Evolutionary conservation across 2,329 filamentous ascomycete genomes (phyloP).

Genomic region (Ilyonectria destructans): DNA sequence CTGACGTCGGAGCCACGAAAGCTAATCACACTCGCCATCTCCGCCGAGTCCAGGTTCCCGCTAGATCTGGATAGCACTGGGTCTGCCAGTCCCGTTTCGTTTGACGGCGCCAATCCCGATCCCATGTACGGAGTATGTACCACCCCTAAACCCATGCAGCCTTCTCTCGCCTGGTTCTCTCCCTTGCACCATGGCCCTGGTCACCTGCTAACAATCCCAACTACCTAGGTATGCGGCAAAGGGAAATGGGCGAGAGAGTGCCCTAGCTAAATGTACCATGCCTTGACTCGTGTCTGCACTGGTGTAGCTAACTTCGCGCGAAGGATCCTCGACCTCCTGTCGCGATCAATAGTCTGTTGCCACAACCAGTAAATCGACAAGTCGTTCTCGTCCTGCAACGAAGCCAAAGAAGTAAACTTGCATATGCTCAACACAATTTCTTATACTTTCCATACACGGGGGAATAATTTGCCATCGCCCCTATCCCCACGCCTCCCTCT

Average conservation of each 20-base stretch:
- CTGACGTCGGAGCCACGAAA: conserved; percentile 21
- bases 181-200: not conserved
- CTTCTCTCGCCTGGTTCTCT: not conserved
- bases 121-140: not conserved
- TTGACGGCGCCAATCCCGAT: conserved; percentile 6
- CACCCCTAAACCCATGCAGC: not conserved
- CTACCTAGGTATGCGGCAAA: not conserved
- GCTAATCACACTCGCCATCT: conserved; percentile 4
- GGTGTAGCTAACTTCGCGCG: not conserved
- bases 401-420: conserved; percentile 3
- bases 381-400: conserved; percentile 8
- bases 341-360: not conserved
- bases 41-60: conserved; percentile 13
- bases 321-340: not conserved
- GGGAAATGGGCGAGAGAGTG: not conserved
- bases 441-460: conserved; percentile 10
- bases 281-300: no score
- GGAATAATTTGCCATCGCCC: conserved; percentile 12
- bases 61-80: conserved; percentile 22
- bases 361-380: conserved; percentile 4
- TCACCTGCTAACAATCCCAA: not conserved
- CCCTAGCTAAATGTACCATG: no score
- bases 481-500: not conserved
- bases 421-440: not conserved
- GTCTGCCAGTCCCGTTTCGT: conserved; percentile 6